Evolutionary conservation across 2,329 filamentous ascomycete species (phyloP).

Genomic region (Verruconis gallopava): DNA sequence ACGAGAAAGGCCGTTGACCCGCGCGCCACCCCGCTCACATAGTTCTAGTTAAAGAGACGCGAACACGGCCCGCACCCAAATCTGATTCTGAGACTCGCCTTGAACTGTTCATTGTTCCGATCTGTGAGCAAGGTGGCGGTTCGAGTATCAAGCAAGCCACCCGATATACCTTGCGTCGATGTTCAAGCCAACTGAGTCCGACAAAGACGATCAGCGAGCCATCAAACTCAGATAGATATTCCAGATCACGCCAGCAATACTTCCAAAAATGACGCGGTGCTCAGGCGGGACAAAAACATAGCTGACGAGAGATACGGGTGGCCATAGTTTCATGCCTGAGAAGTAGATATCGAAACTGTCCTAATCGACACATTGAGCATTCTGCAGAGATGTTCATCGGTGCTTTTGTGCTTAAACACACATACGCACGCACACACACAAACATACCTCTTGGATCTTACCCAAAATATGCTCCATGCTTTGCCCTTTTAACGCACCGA

Average conservation of each 20-base stretch:
- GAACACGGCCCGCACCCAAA: no score
- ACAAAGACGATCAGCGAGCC: background rate
- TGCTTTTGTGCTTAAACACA: no score
- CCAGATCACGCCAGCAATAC: conserved; percentile 60
- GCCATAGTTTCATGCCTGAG: conserved; percentile 64
- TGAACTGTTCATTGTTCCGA: no score
- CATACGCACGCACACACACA: no score
- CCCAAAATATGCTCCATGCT: conserved; percentile 18
- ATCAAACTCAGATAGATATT: conserved; percentile 53
- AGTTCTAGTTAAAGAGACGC: no score
- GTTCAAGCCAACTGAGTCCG: no score
- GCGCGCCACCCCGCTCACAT: no score
- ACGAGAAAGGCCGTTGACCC: no score
- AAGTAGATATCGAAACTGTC: conserved; percentile 38
- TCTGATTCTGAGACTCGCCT: no score
- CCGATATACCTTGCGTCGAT: no score
- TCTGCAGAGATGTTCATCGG: conserved; percentile 21
- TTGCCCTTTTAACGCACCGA: conserved; percentile 35
- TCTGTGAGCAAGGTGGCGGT: no score
- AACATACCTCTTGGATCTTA: conserved; percentile 22
- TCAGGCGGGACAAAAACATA: conserved; percentile 62
- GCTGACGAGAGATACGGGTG: conserved; percentile 54
- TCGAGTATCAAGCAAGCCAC: no score
- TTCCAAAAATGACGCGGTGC: conserved; percentile 56
- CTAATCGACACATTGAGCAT: conserved; percentile 20